Base-by-base conservation (phyloP, 2,329 filamentous ascomycete genomes). In the Colletotrichum lindemuthianum region DNA sequence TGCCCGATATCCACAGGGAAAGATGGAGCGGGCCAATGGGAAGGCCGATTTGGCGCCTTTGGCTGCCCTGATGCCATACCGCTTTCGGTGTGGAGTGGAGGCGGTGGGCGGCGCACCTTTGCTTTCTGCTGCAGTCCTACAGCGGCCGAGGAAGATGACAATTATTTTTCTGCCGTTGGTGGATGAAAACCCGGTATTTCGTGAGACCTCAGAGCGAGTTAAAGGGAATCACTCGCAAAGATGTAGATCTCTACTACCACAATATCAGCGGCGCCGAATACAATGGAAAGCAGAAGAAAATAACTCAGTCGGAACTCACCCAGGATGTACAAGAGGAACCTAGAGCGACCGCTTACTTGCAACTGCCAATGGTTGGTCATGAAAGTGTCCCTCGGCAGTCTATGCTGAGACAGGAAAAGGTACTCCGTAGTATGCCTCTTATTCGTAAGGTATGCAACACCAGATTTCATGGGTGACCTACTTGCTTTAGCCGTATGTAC, bases 31-130 rank as follows among this genome's bases (percentile, higher is more conserved):
- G 32, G 13, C 61, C 61, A 65, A 61, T 65, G 6, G 43, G 32
- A 40, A 8, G 10, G 7, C 12, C 15, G 12, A 11, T 1, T 24
- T 16, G 41, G 24, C 13, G 32, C 37, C 58, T 61, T 10, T 11
- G 57, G 41, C 61, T 65, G 61, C 61, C 61, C 61, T 65, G 58
- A 56, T 56, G 61, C 61, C 58, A 65, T 65, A 61, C 61, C 58
- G 58, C 58, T 56, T 65, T 65, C 61, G 52, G 61, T 49, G 40
- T n/a, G 10, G 7, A 39, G 57, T 61, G 58, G 58, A 61, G 57
- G 47, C 39, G 41, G 51, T 56, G 58, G 41, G 40, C 58, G 58
- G 51, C 58, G 61, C 61, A 65, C 61, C 61, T 61, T 65, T 65
- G 51, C 34, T 11, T 45, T 64, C 55, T 64, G 56, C 58, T 65